phyloP scores from a whole-genome alignment of 2,329 filamentous ascomycete genomes.

The Sclerotinia borealis region DNA sequence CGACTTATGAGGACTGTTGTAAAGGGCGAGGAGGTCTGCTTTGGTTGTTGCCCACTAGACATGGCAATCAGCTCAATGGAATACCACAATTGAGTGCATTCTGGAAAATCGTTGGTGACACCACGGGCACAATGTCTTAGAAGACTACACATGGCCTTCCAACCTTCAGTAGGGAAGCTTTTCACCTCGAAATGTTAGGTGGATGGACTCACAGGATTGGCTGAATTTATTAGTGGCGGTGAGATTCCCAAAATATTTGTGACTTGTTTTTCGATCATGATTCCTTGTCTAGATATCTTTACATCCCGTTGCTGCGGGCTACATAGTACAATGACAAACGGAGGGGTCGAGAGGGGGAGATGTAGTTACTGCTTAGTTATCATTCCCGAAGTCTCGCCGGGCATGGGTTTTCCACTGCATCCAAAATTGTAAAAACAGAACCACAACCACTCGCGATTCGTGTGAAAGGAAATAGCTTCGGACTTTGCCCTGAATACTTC shows the following conservation, averaged over 20 bases:
- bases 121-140: neutral
- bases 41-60: slow-evolving; percentile 58
- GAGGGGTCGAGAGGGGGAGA: neutral
- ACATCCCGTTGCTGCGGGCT: neutral
- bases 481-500: neutral
- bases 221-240: slow-evolving; percentile 63
- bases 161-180: neutral
- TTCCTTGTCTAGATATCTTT: neutral
- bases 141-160: neutral
- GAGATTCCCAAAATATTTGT: slow-evolving; percentile 13
- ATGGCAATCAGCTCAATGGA: slow-evolving; percentile 4
- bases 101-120: neutral
- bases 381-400: neutral
- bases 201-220: slow-evolving; percentile 45
- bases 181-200: neutral
- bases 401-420: neutral
- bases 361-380: neutral
- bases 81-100: no score
- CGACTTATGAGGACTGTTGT: slow-evolving; percentile 53
- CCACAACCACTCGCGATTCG: neutral
- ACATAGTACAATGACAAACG: neutral
- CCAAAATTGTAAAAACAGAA: neutral
- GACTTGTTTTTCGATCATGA: neutral
- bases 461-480: neutral
- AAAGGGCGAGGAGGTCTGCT: slow-evolving; percentile 55